Evolutionary conservation across 1,139 yeast genomes (phyloP), one percentile per base, ranked within the genome.

Genomic region (Pneumocystis carinii): DNA sequence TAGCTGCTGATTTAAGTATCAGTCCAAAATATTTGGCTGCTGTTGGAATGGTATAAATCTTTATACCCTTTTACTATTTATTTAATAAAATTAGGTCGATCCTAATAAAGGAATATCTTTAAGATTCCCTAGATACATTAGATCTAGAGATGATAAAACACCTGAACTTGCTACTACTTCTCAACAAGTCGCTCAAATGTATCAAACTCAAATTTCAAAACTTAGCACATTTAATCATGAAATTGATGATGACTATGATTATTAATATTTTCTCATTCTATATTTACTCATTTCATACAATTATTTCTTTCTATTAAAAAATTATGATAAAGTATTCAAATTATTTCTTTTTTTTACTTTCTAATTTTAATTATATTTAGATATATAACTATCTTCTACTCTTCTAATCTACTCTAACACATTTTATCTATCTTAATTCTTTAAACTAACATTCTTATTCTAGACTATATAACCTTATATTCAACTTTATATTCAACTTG

Each of bases 1-100:
- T 90, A 66, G 88, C 96, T 0, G 99, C 99, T 0, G 98, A 92
- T 75, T 78, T 92, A 63, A 89, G 97, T 0, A 80, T 92, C 64
- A 87, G 96, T 62, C 99, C 99, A 0, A 78, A 90, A 12, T 92
- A 92, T 73, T 90, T 89, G 71, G 96, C 97, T 0, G 97, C 68
- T 6, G 59, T 67, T 27, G 60, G 66, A 24, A 48, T 48, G 55
- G 55, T 48, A 24, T 48, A 24, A 29, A 19, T 37, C n/a, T 19
- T 17, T 29, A 24, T 27, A 38, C 39, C 17, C 24, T 36, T 60
- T 57, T 38, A 48, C 35, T 12, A 48, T 5, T n/a, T 48, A 48
- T 48, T 32, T 24, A 48, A 48, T 8, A 48, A 48, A 48, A 48
- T 7, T 67, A 64, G 38, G 83, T 82, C 56, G 80, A 81, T 42